A percentile compares a stretch with the other conserved stretches of the same genome.
These are phyloP conservation scores for Ganoderma lingzhi DNA, from an alignment of 1,284 basidiomycete genomes.

Conservation along the genomic window DNA sequence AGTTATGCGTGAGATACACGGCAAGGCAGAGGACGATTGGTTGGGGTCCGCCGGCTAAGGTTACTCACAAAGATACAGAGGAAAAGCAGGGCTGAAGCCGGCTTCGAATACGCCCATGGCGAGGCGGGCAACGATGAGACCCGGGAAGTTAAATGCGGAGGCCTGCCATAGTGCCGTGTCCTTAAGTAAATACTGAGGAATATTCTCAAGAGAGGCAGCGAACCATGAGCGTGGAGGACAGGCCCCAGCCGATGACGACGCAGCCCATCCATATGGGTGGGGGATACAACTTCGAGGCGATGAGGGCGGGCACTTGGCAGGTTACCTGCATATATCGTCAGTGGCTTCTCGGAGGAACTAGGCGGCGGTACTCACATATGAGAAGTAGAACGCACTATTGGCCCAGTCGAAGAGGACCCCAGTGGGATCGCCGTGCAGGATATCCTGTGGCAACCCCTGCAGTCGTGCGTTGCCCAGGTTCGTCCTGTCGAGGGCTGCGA, in stretches of 20 bases:
- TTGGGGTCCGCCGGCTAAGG: conserved; percentile 1
- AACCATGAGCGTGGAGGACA: conserved; percentile 77
- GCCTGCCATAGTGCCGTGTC: conserved; percentile 48
- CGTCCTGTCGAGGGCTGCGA: conserved; percentile 71
- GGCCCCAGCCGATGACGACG: conserved; percentile 74
- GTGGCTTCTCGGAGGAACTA: neutral
- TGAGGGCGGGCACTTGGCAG: conserved; percentile 70
- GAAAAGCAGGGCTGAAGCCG: conserved; percentile 76
- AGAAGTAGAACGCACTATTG: conserved; percentile 78
- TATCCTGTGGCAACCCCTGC: conserved; percentile 70
- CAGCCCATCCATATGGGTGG: conserved; percentile 73
- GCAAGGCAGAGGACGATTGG: no score
- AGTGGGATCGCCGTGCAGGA: conserved; percentile 71
- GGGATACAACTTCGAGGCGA: conserved; percentile 71
- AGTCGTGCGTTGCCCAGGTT: conserved; percentile 82
- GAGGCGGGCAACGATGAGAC: conserved; percentile 65
- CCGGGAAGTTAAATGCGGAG: conserved; percentile 61
- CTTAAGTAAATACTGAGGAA: neutral
- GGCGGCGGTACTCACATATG: conserved; percentile 59
- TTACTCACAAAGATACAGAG: conserved; percentile 72
- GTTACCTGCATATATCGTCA: conserved; percentile 56
- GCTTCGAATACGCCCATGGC: conserved; percentile 77
- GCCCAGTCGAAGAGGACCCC: conserved; percentile 78
- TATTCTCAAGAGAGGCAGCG: conserved; percentile 17
- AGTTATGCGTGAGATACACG: conserved; percentile 43